phyloP scores from a whole-genome alignment of 345 rosid genomes.

The Eucalyptus coolabah region DNA sequence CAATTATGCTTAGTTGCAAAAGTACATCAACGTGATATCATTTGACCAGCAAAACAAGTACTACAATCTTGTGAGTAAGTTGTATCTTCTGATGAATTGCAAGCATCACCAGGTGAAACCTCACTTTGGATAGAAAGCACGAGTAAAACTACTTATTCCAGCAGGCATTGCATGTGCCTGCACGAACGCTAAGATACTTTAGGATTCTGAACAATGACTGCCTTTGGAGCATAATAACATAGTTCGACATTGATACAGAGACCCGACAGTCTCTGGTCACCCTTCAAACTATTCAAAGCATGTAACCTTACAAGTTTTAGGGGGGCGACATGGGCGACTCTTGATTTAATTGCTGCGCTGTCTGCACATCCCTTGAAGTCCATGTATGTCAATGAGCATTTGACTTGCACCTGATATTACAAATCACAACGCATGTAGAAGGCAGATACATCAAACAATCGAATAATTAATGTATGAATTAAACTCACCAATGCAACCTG shows the following conservation, averaged over 20 bases:
- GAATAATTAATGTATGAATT: background rate
- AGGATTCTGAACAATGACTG: background rate
- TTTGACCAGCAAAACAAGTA: background rate
- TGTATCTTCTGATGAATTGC: background rate
- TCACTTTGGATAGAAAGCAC: background rate
- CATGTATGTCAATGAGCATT: constrained; percentile 64
- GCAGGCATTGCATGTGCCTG: background rate
- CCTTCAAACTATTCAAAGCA: background rate
- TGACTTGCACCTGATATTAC: constrained; percentile 55
- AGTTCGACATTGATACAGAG: background rate
- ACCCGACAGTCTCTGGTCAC: background rate
- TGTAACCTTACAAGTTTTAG: constrained; percentile 63
- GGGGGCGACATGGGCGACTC: constrained; percentile 80
- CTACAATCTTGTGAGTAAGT: background rate
- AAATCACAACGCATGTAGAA: background rate
- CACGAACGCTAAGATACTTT: background rate
- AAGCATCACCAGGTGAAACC: background rate
- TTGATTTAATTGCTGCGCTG: constrained; percentile 76
- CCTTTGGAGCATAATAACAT: background rate
- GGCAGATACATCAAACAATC: background rate
- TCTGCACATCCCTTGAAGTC: constrained; percentile 94
- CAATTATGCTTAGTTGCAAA: background rate
- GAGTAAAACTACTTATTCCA: background rate
- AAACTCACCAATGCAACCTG: background rate
- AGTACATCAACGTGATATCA: background rate